A percentile compares a stretch with the other conserved stretches of the same genome.
These are phyloP conservation scores for Apiospora saccharicola DNA, from an alignment of 2,329 filamentous ascomycete genomes.

Conservation along the genomic window DNA sequence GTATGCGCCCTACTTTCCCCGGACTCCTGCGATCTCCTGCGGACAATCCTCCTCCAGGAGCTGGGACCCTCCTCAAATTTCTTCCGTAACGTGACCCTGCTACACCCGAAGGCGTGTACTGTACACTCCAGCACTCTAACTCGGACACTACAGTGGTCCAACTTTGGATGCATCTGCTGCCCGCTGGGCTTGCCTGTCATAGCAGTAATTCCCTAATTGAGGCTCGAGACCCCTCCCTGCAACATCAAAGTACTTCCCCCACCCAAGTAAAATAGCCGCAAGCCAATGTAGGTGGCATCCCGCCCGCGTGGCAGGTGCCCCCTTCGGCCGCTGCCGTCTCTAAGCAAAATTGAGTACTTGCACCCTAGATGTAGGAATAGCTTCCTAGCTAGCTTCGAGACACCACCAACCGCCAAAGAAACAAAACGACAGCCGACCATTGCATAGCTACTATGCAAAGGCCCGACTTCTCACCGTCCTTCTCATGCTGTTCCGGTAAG, in stretches of 20 bases:
- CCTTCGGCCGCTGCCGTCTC: conserved; percentile 12
- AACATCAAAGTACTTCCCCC: neutral
- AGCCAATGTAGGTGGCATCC: neutral
- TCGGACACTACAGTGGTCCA: neutral
- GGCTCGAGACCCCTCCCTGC: neutral
- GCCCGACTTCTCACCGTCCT: conserved; percentile 20
- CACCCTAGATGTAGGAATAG: conserved; percentile 3
- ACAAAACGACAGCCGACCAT: neutral
- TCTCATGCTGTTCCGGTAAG: conserved; percentile 1
- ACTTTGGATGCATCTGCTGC: neutral
- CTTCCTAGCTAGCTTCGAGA: neutral
- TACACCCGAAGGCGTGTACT: conserved; percentile 5
- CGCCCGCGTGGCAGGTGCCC: conserved; percentile 13
- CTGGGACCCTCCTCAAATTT: neutral
- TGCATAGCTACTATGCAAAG: conserved; percentile 2
- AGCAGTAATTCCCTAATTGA: neutral
- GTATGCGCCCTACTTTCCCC: conserved; percentile 6
- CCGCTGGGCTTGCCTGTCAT: neutral
- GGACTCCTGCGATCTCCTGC: conserved; percentile 20
- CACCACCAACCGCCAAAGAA: conserved; percentile 8
- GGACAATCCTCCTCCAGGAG: neutral
- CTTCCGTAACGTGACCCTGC: conserved; percentile 15
- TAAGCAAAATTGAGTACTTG: neutral
- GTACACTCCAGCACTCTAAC: neutral
- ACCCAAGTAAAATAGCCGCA: conserved; percentile 6